Base-by-base conservation (phyloP, 306 rosid genomes). In the Betula pendula region DNA sequence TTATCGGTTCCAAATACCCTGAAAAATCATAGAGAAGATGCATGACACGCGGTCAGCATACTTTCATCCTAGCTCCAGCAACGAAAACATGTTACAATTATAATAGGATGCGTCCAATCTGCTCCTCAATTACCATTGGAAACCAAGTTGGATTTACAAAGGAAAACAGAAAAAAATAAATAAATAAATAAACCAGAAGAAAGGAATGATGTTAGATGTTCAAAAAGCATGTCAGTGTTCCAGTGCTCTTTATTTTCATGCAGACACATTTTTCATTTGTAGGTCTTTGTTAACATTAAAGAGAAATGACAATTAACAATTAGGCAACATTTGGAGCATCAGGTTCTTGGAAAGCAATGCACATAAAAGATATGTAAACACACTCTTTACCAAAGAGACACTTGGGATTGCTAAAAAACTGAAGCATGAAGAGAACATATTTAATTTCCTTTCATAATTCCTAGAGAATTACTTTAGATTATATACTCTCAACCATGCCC, bases 1-100 rank as follows among this genome's bases (percentile, higher is more conserved):
- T 71, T 77, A 63, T 87, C 91, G 2, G 91, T 87, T 22, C 91
- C 91, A 82, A 87, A 87, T 42, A 87, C 69, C 89, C 91, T 87
- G 88, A 45, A 49, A 42, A 55, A 17, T 10, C 40, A 44, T 33
- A 35, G 16, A 62, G 20, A 27, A 71, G 8, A 53, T 35, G 9
- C 2, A 55, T 45, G 13, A 19, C 53, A 24, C 55, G 17, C 19
- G 27, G 22, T 58, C 58, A 68, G 72, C 12, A 31, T 16, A 31
- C 20, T 62, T 62, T 4, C 1, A 31, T 3, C 0, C 24, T 16
- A 31, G 20, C 68, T 31, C 68, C 42, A 62, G 44, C 43, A 74
- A 44, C 14, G 44, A 65, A 31, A 31, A 24, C 49, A 22, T 19
- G 78, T 16, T 55, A 31, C 4, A 33, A 31, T 16, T 62, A 8